phyloP scores from a whole-genome alignment of 352 stramenopile genomes.

The Phytophthora niederhauseri region DNA sequence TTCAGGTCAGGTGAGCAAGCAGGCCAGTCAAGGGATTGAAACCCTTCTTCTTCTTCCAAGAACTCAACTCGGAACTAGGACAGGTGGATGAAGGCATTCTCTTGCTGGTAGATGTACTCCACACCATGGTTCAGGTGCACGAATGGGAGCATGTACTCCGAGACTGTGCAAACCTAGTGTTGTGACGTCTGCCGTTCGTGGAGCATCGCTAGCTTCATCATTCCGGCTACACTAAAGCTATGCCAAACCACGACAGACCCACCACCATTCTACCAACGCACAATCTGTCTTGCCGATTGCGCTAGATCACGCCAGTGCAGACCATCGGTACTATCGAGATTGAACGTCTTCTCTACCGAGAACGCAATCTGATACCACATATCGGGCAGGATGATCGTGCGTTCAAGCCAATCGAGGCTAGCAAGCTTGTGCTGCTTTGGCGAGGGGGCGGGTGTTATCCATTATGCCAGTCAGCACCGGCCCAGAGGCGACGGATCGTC shows the following conservation, averaged over 20 bases:
- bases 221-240: constrained; percentile 11
- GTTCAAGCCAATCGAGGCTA: background rate
- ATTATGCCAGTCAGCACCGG: constrained; percentile 1
- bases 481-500: background rate
- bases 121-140: background rate
- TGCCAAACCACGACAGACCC: background rate
- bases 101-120: constrained; percentile 25
- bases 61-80: background rate
- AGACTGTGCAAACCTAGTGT: constrained; percentile 17
- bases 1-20: constrained; percentile 17
- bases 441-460: constrained; percentile 1
- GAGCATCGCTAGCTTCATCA: constrained; percentile 16
- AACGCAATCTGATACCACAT: constrained; percentile 12
- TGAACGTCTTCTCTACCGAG: constrained; percentile 20
- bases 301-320: constrained; percentile 10
- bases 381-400: constrained; percentile 4
- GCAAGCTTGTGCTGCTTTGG: constrained; percentile 11
- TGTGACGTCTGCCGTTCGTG: background rate
- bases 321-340: constrained; percentile 20
- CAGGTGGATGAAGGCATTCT: constrained; percentile 19
- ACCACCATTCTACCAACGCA: constrained; percentile 6
- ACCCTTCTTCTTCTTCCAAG: constrained; percentile 10
- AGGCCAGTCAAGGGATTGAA: constrained; percentile 6
- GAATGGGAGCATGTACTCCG: constrained; percentile 15
- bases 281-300: background rate